These are phyloP conservation scores for Cudoniella acicularis DNA, from an alignment of 495 filamentous ascomycete species.

Conservation along the genomic window DNA sequence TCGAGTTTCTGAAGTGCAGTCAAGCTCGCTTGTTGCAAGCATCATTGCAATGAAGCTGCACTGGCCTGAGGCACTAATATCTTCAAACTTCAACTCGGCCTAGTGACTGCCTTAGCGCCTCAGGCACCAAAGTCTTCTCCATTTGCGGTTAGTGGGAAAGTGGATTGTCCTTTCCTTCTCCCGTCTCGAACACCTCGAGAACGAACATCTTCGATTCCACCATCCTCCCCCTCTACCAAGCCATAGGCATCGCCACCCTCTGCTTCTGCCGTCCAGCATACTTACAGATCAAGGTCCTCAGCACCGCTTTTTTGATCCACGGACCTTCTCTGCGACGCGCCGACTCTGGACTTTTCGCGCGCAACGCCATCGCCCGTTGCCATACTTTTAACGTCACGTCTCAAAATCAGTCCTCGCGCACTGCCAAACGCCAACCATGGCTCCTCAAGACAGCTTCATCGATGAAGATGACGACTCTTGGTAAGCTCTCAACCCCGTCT, in stretches of 20 bases:
- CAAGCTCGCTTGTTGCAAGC: background rate
- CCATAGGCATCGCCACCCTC: background rate
- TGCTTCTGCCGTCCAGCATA: background rate
- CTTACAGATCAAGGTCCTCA: background rate
- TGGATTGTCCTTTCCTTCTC: slow-evolving; percentile 7
- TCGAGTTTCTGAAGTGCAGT: background rate
- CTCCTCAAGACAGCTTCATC: slow-evolving; percentile 89
- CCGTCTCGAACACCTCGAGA: slow-evolving; percentile 32
- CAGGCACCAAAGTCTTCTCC: no score
- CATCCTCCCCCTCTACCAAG: background rate
- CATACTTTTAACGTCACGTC: slow-evolving; percentile 9
- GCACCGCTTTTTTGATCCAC: background rate
- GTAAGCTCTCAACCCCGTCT: slow-evolving; percentile 59
- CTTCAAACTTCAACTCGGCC: no score
- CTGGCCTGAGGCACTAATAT: no score
- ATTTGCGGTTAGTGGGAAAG: background rate
- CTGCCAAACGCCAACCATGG: slow-evolving; percentile 12
- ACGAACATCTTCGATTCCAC: slow-evolving; percentile 7
- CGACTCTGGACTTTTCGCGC: background rate
- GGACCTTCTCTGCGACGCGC: slow-evolving; percentile 6
- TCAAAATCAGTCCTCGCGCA: background rate
- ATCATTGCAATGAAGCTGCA: no score
- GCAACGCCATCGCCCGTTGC: background rate
- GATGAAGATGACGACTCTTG: slow-evolving; percentile 95
- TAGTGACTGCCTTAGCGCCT: no score